Conservation (phyloP, 2,329 filamentous ascomycete genomes). For the Thermomyces lanuginosus region DNA sequence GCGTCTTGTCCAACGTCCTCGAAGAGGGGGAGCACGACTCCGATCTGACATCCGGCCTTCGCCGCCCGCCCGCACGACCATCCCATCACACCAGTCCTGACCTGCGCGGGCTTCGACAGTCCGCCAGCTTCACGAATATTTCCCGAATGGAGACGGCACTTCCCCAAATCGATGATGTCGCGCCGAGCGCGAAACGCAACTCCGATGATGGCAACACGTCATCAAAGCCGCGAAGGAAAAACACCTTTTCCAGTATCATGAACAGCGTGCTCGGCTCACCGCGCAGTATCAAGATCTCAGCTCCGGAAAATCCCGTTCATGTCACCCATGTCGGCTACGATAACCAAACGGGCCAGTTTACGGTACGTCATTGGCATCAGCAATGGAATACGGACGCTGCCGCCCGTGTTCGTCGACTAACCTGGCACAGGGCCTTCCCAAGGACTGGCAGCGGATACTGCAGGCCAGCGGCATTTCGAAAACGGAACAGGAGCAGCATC, state of each 20-base stretch:
- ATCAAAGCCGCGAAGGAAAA: slow-evolving; percentile 54
- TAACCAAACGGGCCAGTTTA: slow-evolving; percentile 90
- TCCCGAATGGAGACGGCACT: slow-evolving; percentile 36
- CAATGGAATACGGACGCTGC: not conserved
- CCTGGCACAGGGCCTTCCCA: slow-evolving; percentile 59
- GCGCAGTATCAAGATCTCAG: slow-evolving; percentile 86
- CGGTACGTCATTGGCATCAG: slow-evolving; percentile 41
- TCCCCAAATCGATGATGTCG: slow-evolving; percentile 30
- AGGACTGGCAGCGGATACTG: slow-evolving; percentile 93
- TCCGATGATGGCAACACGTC: slow-evolving; percentile 57
- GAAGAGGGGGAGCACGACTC: slow-evolving; percentile 22
- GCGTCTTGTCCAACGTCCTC: slow-evolving; percentile 28
- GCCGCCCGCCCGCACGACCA: slow-evolving; percentile 29
- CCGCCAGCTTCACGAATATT: slow-evolving; percentile 45
- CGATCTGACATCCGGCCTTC: slow-evolving; percentile 16
- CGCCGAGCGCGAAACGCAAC: slow-evolving; percentile 50
- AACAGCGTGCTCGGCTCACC: slow-evolving; percentile 71
- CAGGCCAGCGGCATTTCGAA: slow-evolving; percentile 93
- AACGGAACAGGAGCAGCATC: slow-evolving; percentile 88
- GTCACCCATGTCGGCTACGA: slow-evolving; percentile 97
- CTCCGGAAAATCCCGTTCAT: slow-evolving; percentile 91
- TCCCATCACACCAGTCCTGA: slow-evolving; percentile 40
- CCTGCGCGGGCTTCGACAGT: slow-evolving; percentile 43
- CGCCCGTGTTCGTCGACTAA: slow-evolving; percentile 4
- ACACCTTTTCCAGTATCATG: slow-evolving; percentile 74